phyloP scores from a whole-genome alignment of 2,329 filamentous ascomycete genomes.

The Ramichloridium luteum region DNA sequence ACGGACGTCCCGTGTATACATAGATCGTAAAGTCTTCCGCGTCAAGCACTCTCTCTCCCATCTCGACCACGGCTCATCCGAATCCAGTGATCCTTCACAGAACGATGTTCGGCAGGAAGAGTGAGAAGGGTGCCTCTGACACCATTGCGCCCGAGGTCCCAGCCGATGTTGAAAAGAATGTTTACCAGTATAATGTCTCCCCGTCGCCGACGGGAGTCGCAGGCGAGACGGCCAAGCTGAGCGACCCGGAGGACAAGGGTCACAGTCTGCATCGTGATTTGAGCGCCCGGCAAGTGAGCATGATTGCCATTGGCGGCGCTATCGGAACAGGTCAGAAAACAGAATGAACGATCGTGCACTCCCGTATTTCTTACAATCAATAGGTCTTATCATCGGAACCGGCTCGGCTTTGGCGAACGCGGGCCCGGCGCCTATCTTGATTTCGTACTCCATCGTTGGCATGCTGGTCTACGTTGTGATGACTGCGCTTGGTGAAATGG shows the following conservation, averaged over 20 bases:
- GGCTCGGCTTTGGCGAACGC: slow-evolving; percentile 39
- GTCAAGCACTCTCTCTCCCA: too few relatives aligned
- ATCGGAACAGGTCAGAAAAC: slow-evolving; percentile 64
- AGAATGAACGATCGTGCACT: too few relatives aligned
- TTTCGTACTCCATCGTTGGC: slow-evolving; percentile 58
- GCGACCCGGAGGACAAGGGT: slow-evolving; percentile 12
- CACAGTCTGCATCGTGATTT: slow-evolving; percentile 40
- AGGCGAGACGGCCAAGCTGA: slow-evolving; percentile 9
- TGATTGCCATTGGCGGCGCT: slow-evolving; percentile 63
- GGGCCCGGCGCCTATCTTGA: slow-evolving; percentile 54
- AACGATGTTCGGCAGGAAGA: too few relatives aligned
- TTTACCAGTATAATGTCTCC: slow-evolving; percentile 11
- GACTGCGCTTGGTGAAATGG: slow-evolving; percentile 74
- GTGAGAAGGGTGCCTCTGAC: too few relatives aligned
- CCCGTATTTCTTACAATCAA: too few relatives aligned
- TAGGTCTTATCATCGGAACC: slow-evolving; percentile 59
- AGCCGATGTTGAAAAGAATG: too few relatives aligned
- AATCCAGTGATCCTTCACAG: too few relatives aligned
- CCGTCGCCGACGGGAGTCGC: slow-evolving; percentile 7
- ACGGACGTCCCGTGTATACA: too few relatives aligned
- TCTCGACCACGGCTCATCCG: too few relatives aligned
- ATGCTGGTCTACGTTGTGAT: slow-evolving; percentile 69
- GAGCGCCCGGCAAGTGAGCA: slow-evolving; percentile 44
- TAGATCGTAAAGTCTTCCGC: too few relatives aligned
- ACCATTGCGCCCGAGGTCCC: too few relatives aligned